A percentile compares a stretch with the other conserved stretches of the same genome.
Evolutionary conservation across 345 rosid species (phyloP).

Genomic region (Nasturtium officinale): DNA sequence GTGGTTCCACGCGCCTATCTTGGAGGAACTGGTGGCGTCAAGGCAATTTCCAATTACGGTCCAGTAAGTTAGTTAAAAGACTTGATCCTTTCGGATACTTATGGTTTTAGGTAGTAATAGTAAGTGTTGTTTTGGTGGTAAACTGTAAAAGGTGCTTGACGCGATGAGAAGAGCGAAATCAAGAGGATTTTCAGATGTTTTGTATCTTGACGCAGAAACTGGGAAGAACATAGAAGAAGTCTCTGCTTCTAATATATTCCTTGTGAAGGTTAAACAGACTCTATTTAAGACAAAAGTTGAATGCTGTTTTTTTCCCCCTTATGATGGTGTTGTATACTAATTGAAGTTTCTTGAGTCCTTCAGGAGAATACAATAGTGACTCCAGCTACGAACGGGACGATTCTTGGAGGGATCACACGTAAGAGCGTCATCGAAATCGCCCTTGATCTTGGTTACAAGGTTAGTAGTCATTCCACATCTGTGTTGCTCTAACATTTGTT

Average conservation of each 20-base stretch:
- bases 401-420: conserved; percentile 77
- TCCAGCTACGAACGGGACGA: conserved; percentile 73
- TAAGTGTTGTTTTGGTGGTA: conserved; percentile 14
- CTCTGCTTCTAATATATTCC: conserved; percentile 80
- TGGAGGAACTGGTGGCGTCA: conserved; percentile 77
- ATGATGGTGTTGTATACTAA: neutral
- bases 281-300: neutral
- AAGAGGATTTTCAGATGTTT: conserved; percentile 79
- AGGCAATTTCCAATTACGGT: conserved; percentile 62
- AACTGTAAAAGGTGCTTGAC: conserved; percentile 58
- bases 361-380: conserved; percentile 74
- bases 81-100: neutral
- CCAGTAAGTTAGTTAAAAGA: conserved; percentile 60
- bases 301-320: neutral
- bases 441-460: conserved; percentile 70
- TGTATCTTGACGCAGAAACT: conserved; percentile 77
- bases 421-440: conserved; percentile 75
- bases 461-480: conserved; percentile 26
- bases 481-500: neutral
- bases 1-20: conserved; percentile 48
- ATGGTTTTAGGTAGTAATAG: neutral
- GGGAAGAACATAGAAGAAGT: conserved; percentile 77
- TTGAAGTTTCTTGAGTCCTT: conserved; percentile 6
- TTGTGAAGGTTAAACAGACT: conserved; percentile 59
- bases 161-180: conserved; percentile 64